A percentile compares a stretch with the other conserved stretches of the same genome.
phyloP scores from a whole-genome alignment of 768 basidiomycete species.

The Megacollybia marginata region DNA sequence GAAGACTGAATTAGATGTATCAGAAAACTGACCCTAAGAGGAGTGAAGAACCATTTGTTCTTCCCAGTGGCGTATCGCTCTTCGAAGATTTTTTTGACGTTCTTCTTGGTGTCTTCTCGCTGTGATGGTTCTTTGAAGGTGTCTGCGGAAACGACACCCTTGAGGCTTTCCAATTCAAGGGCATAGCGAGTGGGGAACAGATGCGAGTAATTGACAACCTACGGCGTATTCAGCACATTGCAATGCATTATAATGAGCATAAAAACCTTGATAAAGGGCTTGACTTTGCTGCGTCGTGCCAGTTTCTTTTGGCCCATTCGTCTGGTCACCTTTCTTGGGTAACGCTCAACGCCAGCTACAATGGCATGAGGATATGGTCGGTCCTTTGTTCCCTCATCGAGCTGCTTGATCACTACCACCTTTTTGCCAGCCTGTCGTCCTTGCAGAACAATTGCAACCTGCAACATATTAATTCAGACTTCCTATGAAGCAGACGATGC shows the following conservation, averaged over 20 bases:
- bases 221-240: neutral
- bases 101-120: slow-evolving; percentile 92
- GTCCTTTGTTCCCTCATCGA: slow-evolving; percentile 95
- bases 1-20: neutral
- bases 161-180: slow-evolving; percentile 91
- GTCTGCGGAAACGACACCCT: slow-evolving; percentile 75
- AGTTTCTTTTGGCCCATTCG: slow-evolving; percentile 97
- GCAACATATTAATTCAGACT: neutral
- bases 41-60: slow-evolving; percentile 97
- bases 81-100: slow-evolving; percentile 93
- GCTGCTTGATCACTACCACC: slow-evolving; percentile 97
- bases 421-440: slow-evolving; percentile 99
- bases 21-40: slow-evolving; percentile 57
- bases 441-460: slow-evolving; percentile 96
- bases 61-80: slow-evolving; percentile 90
- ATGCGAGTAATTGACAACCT: slow-evolving; percentile 98
- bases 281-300: slow-evolving; percentile 89
- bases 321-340: slow-evolving; percentile 95
- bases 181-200: slow-evolving; percentile 99
- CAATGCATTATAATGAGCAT: neutral
- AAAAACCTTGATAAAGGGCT: slow-evolving; percentile 98
- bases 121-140: slow-evolving; percentile 98
- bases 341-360: slow-evolving; percentile 96
- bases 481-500: slow-evolving; percentile 2
- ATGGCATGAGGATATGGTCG: slow-evolving; percentile 96